These are phyloP conservation scores for Fraxinus nigra DNA, from an alignment of 305 asterid genomes.

Conservation along the genomic window DNA sequence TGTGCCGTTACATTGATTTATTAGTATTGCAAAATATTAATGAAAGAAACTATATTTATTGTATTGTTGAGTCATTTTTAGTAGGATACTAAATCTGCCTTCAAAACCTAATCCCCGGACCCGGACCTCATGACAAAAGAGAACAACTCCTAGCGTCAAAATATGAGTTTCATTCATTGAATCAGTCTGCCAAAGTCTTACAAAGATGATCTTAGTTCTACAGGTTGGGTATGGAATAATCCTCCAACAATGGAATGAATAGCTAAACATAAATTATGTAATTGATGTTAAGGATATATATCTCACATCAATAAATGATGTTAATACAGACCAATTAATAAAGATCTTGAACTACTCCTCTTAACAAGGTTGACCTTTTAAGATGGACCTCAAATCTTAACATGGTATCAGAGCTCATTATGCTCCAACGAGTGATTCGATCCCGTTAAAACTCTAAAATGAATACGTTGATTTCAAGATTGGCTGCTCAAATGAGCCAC, in stretches of 20 bases:
- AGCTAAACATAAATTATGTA: background rate
- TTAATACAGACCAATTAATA: no score
- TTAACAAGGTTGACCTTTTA: no score
- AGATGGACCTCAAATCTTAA: no score
- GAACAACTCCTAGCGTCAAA: background rate
- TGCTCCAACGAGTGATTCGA: no score
- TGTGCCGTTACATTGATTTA: background rate
- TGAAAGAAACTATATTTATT: background rate
- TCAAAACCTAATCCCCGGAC: background rate
- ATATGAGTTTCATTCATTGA: background rate
- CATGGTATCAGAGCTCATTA: no score
- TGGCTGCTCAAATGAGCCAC: no score
- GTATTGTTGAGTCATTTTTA: background rate
- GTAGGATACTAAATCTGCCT: background rate
- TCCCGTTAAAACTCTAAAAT: no score
- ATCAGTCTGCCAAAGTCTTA: background rate
- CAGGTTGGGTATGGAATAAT: background rate
- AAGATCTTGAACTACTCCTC: no score
- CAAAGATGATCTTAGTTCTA: background rate
- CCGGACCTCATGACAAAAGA: background rate
- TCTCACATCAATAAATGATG: no score
- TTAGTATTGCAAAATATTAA: background rate
- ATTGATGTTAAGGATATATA: background rate
- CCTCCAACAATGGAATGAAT: background rate
- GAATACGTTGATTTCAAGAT: no score